Conservation (phyloP, 164 flowering plant species). For the Buxus sempervirens region DNA sequence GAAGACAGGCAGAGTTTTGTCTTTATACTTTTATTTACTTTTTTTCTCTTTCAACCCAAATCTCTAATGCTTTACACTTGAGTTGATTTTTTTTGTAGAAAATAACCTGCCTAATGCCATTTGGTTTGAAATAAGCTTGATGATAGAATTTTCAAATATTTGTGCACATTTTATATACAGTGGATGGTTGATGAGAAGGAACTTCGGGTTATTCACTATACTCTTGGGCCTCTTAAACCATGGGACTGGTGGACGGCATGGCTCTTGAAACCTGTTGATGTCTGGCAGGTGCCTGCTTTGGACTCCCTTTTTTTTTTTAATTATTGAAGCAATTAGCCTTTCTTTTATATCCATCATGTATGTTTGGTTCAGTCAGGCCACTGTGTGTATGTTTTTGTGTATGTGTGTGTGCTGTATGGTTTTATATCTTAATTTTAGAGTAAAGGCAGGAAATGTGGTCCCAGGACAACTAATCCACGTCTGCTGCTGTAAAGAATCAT, state of each 20-base stretch:
- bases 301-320: neutral
- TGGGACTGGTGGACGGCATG: slow-evolving; percentile 99
- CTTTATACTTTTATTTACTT: too few relatives aligned
- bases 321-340: neutral
- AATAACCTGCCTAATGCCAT: neutral
- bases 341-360: slow-evolving; percentile 4
- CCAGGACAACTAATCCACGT: too few relatives aligned
- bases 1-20: too few relatives aligned
- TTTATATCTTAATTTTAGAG: too few relatives aligned
- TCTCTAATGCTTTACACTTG: neutral
- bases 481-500: too few relatives aligned
- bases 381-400: neutral
- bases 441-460: too few relatives aligned
- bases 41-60: too few relatives aligned
- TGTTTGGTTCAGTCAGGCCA: neutral
- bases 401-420: neutral
- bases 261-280: slow-evolving; percentile 96
- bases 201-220: slow-evolving; percentile 92
- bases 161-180: slow-evolving; percentile 39
- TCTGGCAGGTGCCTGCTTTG: slow-evolving; percentile 77
- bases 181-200: slow-evolving; percentile 98
- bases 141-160: slow-evolving; percentile 1
- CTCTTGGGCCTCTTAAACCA: slow-evolving; percentile 98
- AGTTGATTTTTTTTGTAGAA: neutral
- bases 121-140: slow-evolving; percentile 12